These are phyloP conservation scores for Tympanopsis confertula DNA, from an alignment of 2,329 filamentous ascomycete genomes.

Conservation along the genomic window DNA sequence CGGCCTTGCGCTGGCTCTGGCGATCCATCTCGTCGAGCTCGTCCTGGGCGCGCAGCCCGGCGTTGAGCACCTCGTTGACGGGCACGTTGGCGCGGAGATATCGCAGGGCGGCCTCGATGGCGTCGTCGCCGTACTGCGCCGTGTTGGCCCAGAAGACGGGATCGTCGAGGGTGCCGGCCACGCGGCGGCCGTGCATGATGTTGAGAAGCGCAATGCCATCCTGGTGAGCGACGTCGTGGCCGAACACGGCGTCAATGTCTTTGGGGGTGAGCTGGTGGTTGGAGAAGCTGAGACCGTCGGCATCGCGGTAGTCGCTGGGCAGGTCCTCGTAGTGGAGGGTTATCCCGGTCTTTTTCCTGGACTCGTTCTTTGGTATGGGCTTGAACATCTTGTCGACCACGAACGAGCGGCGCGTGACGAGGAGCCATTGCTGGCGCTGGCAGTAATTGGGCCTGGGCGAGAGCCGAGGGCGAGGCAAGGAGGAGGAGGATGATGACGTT, in stretches of 20 bases:
- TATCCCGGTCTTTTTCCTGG: conserved; percentile 8
- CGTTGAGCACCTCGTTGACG: conserved; percentile 49
- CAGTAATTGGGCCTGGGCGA: conserved; percentile 21
- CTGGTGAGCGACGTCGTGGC: conserved; percentile 26
- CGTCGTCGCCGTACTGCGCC: conserved; percentile 23
- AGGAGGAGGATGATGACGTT: neutral
- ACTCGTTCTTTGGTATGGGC: neutral
- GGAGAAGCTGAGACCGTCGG: conserved; percentile 39
- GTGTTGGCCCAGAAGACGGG: conserved; percentile 38
- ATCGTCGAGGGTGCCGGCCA: conserved; percentile 52
- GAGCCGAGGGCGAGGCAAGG: neutral
- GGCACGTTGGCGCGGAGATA: conserved; percentile 42
- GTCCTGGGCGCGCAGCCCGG: conserved; percentile 49
- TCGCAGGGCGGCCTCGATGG: conserved; percentile 33
- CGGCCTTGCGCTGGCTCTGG: conserved; percentile 13
- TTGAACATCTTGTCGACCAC: neutral
- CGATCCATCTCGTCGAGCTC: conserved; percentile 42
- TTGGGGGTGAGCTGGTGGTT: conserved; percentile 31
- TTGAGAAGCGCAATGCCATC: conserved; percentile 40
- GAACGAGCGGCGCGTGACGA: neutral
- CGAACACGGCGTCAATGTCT: conserved; percentile 38
- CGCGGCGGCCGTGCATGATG: conserved; percentile 50
- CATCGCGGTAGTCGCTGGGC: conserved; percentile 44
- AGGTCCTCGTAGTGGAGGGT: conserved; percentile 44
- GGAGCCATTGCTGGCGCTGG: conserved; percentile 22